These are phyloP conservation scores for Colletotrichum costaricense DNA, from an alignment of 2,329 filamentous ascomycete species.

Conservation along the genomic window DNA sequence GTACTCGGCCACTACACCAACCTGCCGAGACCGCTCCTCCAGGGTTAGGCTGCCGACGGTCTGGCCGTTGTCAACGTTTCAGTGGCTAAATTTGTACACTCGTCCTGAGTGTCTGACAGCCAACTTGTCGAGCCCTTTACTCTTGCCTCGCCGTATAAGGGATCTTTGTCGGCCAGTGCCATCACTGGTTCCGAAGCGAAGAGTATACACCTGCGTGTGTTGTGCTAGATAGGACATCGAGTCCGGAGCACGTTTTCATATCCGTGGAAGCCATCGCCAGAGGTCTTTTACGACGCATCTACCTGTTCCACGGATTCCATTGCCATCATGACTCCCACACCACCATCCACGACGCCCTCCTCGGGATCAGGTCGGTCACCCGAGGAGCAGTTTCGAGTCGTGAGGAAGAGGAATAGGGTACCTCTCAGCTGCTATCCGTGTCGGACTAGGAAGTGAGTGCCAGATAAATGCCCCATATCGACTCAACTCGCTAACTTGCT, in stretches of 20 bases:
- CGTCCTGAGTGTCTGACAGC: conserved; percentile 2
- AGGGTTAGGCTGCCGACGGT: not conserved
- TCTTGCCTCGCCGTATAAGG: conserved; percentile 2
- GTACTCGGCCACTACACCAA: conserved; percentile 13
- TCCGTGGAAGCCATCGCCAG: conserved; percentile 5
- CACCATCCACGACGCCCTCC: conserved; percentile 82
- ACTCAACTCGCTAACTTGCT: conserved; percentile 37
- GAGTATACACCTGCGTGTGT: conserved; percentile 5
- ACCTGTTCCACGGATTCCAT: not conserved
- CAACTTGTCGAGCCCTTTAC: not conserved
- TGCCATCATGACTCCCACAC: conserved; percentile 77
- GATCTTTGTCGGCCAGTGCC: not conserved
- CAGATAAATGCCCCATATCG: not conserved
- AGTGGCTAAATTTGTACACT: conserved; percentile 18
- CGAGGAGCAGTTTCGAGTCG: conserved; percentile 86
- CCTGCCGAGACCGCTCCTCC: not conserved
- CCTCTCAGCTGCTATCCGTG: conserved; percentile 93
- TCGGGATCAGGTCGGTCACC: conserved; percentile 78
- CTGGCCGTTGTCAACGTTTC: conserved; percentile 14
- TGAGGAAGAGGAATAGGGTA: conserved; percentile 91
- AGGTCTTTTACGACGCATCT: not conserved
- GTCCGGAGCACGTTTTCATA: not conserved
- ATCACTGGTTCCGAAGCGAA: not conserved
- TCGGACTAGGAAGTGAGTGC: conserved; percentile 84
- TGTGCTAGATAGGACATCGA: not conserved